Evolutionary conservation across 306 rosid genomes (phyloP), one percentile per base, ranked within the genome.

Genomic region (Dryas octopetala): DNA sequence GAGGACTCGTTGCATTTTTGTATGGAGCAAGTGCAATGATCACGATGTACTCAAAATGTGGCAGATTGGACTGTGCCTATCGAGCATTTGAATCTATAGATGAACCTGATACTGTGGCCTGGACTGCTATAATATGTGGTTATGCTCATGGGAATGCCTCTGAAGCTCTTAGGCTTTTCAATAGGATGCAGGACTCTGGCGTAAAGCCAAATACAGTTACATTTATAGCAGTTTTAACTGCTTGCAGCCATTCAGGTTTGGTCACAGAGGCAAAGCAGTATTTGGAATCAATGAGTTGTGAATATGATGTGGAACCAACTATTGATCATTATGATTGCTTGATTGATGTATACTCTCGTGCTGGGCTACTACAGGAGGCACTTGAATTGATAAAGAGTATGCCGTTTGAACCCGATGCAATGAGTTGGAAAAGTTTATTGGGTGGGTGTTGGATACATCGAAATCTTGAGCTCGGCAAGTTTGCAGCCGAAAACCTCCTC

Each of bases 11-110:
- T 74, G 43, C 78, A 60, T 74, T 58, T 76, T 81, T 83, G 4
- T 79, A 80, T 47, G 91, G 93, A 65, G 85, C 84, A 78, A 85
- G 89, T 83, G 89, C 91, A 71, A 71, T 89, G 86, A 80, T 89
- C 63, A 86, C 86, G 0, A 89, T 89, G 93, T 89, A 89, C 80
- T 74, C 93, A 70, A 89, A 83, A 80, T 89, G 91, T 50, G 93
- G 89, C 74, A 79, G 76, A 85, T 40, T 85, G 68, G 88, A 86
- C 68, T 72, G 75, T 81, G 93, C 93, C 43, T 66, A 70, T 70
- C 75, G 59, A 79, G 85, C 85, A 75, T 89, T 86, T 79, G 74
- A 77, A 43, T 78, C 86, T 2, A 68, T 86, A 81, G 86, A 69
- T 38, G 77, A 83, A 75, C 91, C 91, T 47, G 93, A 89, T 59